Base-by-base conservation (phyloP, 23 red algal genomes). In the Agarophyton chilense region DNA sequence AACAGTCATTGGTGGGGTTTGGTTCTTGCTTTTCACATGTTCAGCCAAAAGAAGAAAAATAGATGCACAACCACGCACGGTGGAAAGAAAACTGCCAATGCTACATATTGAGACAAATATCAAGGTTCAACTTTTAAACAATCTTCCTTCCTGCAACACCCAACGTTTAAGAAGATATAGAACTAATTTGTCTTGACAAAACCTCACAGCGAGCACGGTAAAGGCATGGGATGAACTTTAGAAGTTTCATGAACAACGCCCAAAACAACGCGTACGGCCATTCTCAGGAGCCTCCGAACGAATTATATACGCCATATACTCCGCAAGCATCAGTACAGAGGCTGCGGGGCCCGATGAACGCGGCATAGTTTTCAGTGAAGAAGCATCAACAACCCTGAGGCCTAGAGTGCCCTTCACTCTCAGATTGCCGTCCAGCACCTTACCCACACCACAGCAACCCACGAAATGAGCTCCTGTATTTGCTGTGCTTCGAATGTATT, bases 361-460 rank as follows among this genome's bases (percentile, higher is more conserved):
- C 16, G 91, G 91, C 91, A 94, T 79, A 39, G 47, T 55, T 72
- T 38, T 63, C 25, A 94, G 14, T 16, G 51, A 64, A 0, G 91
- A 94, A 14, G 80, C 54, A 52, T 94, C 91, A n/a, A 94, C 91
- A 49, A 94, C 91, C 42, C 81, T 70, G 18, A 94, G 53, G 17
- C 76, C 73, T 10, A 7, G 4, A 0, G 85, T 52, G 17, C 91
- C 81, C 71, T 80, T 87, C 24, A 87, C 81, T 16, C 63, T 73
- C 22, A 94, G 46, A 31, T 79, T 36, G 1, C 56, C 71, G 28
- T 68, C 73, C 14, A 87, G 28, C 34, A 94, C 91, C 13, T 34
- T 53, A 9, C 81, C 81, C 54, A 87, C 91, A 19, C 42, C 66
- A 34, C 68, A 78, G 29, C 81, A 65, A 16, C 91, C 81, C 25